Evolutionary conservation across 306 rosid species (phyloP), one percentile per base, ranked within the genome.

Genomic region (Hippophae gyantsensis): DNA sequence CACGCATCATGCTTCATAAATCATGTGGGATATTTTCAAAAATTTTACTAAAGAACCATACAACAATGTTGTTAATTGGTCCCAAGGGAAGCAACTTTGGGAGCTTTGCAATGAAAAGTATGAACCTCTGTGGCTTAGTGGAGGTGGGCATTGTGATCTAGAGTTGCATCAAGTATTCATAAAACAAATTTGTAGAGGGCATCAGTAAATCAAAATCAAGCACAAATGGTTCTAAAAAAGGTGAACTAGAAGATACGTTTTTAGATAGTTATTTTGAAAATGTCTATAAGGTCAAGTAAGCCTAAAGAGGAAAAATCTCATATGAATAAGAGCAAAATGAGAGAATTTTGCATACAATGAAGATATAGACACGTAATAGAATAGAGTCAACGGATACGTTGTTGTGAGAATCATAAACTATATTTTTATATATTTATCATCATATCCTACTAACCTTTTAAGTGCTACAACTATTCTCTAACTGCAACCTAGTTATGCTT

Each of bases 181-280:
- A 60, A 90, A 75, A 81, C 95, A 90, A 87, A 81, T 90, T 81
- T 79, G 96, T 90, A 81, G 92, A 82, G 70, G 68, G 89, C 55
- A 63, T 87, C 54, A 82, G 87, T 38, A 87, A 83, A 78, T 76
- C 90, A 68, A 90, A 84, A 82, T 62, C 90, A 69, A 57, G 38
- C 11, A 46, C 86, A 61, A 84, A 79, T 64, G 85, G 71, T 73
- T 56, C 79, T 13, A 73, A 71, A 65, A 77, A 69, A 67, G 72
- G 63, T 52, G 58, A 71, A 38, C 71, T 56, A 32, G 38, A 32
- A 18, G 75, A 76, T 75, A 63, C 90, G 51, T 60, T 69, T 43
- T 85, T 87, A 82, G 95, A 90, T 81, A 90, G 97, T 69, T 81
- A 90, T 43, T 94, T 90, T 10, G 86, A 90, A 79, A 90, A 87